Evolutionary conservation across 176 grass and related monocot species (phyloP), one percentile per base, ranked within the genome.

Genomic region (Miscanthus lutarioriparius): DNA sequence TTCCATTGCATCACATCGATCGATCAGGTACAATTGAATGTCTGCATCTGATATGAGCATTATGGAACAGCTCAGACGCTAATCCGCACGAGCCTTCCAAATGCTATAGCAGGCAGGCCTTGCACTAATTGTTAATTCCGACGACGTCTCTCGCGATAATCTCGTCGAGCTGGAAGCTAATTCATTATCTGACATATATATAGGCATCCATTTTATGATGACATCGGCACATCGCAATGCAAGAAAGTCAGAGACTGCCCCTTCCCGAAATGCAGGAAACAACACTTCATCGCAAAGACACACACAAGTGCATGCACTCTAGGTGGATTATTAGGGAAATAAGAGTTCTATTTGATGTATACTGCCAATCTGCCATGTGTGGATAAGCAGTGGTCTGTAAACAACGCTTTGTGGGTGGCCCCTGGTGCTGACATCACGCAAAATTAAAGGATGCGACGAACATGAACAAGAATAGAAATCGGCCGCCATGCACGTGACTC

Each of bases 321-420:
- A 30, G 7, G 27, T 23, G 79, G 67, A 84, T 67, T 38, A 84
- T 67, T 38, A 72, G 10, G 75, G 12, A 73, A 41, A 89, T 30
- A 30, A 26, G 11, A 56, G 11, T 9, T 74, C 75, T 59, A 22
- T 69, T 80, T 33, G 19, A 33, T 36, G 47, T 19, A 74, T 58
- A 37, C 11, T 64, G 15, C 43, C 10, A 43, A 43, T 43, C 43
- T 44, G 43, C 65, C 68, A 84, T 30, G 61, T 79, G 67, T 20
- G 26, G 68, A 88, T 80, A 74, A 80, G 43, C 26, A 53, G 28
- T 80, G 28, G 19, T 84, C 36, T 61, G 37, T 28, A 80, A 30
- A 74, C 30, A 12, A 67, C 26, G 67, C 4, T 6, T 35, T 56
- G 26, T 64, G 67, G 68, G 8, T 70, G 28, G 17, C 8, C 13